Percentiles rank a stretch among this genome's conserved stretches.
Evolutionary conservation across 352 stramenopile genomes (phyloP).

Genomic region (Phytopythium helicoides): DNA sequence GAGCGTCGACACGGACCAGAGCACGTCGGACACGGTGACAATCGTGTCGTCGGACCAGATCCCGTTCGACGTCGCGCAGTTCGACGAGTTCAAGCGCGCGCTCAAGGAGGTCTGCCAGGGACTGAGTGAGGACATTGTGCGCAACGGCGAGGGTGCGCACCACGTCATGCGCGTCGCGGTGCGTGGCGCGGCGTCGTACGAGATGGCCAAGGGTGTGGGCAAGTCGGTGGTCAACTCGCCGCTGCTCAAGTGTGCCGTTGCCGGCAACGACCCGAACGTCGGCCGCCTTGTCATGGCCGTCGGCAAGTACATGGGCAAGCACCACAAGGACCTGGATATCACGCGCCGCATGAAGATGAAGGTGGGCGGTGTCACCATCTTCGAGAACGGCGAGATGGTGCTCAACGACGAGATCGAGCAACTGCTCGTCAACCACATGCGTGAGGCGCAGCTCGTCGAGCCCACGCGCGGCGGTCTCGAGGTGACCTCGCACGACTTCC

Average conservation of each 20-base stretch:
- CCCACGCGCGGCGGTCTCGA: constrained; percentile 74
- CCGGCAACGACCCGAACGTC: constrained; percentile 98
- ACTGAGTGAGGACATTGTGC: constrained; percentile 96
- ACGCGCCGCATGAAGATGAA: constrained; percentile 79
- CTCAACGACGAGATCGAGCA: constrained; percentile 91
- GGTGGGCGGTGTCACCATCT: constrained; percentile 93
- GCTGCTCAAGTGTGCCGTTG: constrained; percentile 97
- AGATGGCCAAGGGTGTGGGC: constrained; percentile 86
- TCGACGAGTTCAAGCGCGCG: constrained; percentile 90
- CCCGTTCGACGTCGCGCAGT: constrained; percentile 66
- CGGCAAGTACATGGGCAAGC: constrained; percentile 96
- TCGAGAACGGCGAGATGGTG: constrained; percentile 94
- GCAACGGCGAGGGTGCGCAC: constrained; percentile 97
- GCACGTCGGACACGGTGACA: constrained; percentile 96
- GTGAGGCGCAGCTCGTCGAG: constrained; percentile 89
- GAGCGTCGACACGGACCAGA: constrained; percentile 98
- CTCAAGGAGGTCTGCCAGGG: constrained; percentile 92
- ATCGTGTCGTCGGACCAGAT: constrained; percentile 95
- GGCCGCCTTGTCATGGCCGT: constrained; percentile 95
- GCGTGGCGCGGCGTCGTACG: constrained; percentile 68
- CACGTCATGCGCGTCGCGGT: constrained; percentile 97
- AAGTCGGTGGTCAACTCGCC: constrained; percentile 94
- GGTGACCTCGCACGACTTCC: constrained; percentile 86
- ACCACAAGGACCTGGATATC: constrained; percentile 84
- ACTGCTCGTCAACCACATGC: constrained; percentile 94